These are phyloP conservation scores for Paraurostyla sp. DNA, from an alignment of 73 alveolate genomes.

Conservation along the genomic window DNA sequence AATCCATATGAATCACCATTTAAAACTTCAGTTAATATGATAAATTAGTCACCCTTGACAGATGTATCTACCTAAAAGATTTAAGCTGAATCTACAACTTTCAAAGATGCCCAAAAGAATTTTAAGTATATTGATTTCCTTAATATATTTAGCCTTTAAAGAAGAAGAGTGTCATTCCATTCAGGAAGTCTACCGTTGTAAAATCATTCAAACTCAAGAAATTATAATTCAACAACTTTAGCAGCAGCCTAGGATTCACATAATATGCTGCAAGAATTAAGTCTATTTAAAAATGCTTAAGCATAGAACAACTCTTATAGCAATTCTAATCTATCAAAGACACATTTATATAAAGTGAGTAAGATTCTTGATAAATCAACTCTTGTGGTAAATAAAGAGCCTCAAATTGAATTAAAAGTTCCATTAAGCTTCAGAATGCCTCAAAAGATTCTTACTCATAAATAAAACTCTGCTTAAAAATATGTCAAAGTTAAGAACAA, in stretches of 20 bases:
- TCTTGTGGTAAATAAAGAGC: conserved; percentile 14
- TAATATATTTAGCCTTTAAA: neutral
- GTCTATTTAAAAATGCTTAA: neutral
- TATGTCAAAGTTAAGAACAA: conserved; percentile 1
- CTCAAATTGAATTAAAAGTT: neutral
- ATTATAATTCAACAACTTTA: neutral
- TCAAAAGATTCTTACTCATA: neutral
- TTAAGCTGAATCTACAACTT: neutral
- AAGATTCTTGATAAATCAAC: neutral
- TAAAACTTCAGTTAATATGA: too few species aligned
- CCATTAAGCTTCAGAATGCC: neutral
- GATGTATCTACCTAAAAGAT: too few species aligned
- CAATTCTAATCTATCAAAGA: neutral
- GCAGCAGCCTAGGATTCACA: neutral
- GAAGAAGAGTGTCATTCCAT: conserved; percentile 8
- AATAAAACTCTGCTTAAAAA: neutral
- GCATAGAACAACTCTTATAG: neutral
- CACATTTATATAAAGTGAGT: neutral
- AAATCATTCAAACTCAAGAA: neutral
- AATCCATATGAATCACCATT: too few species aligned
- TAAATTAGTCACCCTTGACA: too few species aligned
- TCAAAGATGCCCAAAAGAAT: neutral
- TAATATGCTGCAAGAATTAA: neutral
- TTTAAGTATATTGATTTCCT: neutral
- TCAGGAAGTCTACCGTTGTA: neutral